Percentiles rank a stretch among this genome's conserved stretches.
phyloP scores from a whole-genome alignment of 768 basidiomycete species.

The Leccinum disarticulatum region DNA sequence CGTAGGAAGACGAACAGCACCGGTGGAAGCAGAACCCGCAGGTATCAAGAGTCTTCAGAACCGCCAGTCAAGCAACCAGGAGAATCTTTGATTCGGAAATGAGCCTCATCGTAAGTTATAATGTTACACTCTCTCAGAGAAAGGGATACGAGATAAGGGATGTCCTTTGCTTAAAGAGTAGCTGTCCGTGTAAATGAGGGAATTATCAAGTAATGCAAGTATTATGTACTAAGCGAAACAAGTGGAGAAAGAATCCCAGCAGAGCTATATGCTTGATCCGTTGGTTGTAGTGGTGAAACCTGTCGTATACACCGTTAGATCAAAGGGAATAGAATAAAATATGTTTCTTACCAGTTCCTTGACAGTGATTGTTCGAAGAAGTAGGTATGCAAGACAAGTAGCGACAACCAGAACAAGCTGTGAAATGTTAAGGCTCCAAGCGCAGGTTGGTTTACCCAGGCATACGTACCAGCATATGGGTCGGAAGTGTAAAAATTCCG shows the following conservation, averaged over 20 bases:
- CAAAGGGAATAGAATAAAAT: not conserved
- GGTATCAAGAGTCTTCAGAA: not conserved
- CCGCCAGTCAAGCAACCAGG: no score
- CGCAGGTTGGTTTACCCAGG: not conserved
- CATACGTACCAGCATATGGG: slow-evolving; percentile 71
- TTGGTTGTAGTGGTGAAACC: slow-evolving; percentile 32
- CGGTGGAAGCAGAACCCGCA: no score
- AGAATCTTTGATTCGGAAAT: not conserved
- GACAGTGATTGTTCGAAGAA: slow-evolving; percentile 63
- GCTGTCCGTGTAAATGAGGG: slow-evolving; percentile 12
- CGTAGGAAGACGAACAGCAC: no score
- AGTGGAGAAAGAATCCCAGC: not conserved
- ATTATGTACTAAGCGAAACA: slow-evolving; percentile 2
- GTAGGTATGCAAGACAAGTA: slow-evolving; percentile 91
- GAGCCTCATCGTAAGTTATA: not conserved
- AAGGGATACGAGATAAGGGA: not conserved
- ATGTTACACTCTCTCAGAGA: not conserved
- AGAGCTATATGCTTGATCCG: slow-evolving; percentile 29
- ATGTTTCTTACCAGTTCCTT: slow-evolving; percentile 40
- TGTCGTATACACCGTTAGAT: slow-evolving; percentile 11
- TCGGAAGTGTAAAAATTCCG: slow-evolving; percentile 90
- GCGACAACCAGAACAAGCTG: slow-evolving; percentile 85
- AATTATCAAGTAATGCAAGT: not conserved
- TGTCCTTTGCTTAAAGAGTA: slow-evolving; percentile 1
- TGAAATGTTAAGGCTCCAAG: not conserved